Percentiles rank a stretch among this genome's conserved stretches.
phyloP scores from a whole-genome alignment of 164 flowering plant species.

The Vitis riparia region DNA sequence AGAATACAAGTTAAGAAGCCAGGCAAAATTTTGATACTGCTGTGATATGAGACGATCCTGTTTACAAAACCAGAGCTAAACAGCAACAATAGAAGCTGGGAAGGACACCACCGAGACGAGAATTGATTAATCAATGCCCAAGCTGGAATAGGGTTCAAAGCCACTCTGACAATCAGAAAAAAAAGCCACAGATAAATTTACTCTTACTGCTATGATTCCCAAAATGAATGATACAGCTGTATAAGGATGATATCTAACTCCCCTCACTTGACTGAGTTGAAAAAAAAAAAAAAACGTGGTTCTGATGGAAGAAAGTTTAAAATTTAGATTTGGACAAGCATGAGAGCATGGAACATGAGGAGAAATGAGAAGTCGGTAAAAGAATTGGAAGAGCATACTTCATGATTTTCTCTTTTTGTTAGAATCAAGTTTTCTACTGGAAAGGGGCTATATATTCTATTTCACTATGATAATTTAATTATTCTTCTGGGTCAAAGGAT shows the following conservation, averaged over 20 bases:
- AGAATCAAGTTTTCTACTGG: not conserved
- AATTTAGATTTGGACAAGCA: not conserved
- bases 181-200: conserved; percentile 22
- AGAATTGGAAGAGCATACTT: not conserved
- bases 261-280: not conserved
- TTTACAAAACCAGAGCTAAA: not conserved
- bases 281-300: too few species aligned
- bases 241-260: not conserved
- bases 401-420: not conserved
- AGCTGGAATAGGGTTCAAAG: conserved; percentile 71
- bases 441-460: not conserved
- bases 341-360: not conserved
- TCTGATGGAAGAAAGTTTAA: not conserved
- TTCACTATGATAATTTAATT: not conserved
- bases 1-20: too few species aligned
- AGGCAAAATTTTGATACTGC: conserved; percentile 9
- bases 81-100: conserved; percentile 18
- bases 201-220: conserved; percentile 9
- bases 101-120: conserved; percentile 25
- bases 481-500: too few species aligned
- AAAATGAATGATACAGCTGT: not conserved
- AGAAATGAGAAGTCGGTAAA: not conserved
- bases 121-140: conserved; percentile 80
- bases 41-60: not conserved
- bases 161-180: conserved; percentile 65